A percentile compares a stretch with the other conserved stretches of the same genome.
phyloP scores from a whole-genome alignment of 1,139 yeast genomes.

The Debaryomyces psychrophilus region DNA sequence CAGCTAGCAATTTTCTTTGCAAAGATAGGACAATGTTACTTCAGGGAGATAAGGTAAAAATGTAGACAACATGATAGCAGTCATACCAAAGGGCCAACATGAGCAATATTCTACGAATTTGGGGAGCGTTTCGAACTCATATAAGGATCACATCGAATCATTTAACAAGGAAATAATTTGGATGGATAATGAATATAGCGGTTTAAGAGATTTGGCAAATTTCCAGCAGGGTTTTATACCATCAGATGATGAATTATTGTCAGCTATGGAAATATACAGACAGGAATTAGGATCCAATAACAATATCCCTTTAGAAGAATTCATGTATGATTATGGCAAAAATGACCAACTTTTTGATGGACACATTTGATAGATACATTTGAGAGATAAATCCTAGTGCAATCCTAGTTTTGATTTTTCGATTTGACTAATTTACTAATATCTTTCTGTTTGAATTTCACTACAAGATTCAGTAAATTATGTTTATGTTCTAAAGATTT shows the following conservation, averaged over 20 bases:
- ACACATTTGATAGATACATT: too few species aligned
- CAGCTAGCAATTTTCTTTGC: conserved; percentile 14
- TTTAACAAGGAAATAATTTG: conserved; percentile 5
- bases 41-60: conserved; percentile 18
- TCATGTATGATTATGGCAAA: conserved; percentile 5
- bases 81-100: conserved; percentile 2
- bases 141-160: not conserved
- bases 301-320: not conserved
- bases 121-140: not conserved
- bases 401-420: too few species aligned
- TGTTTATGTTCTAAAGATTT: too few species aligned
- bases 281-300: not conserved
- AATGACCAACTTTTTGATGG: conserved; percentile 8
- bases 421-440: too few species aligned
- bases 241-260: conserved; percentile 3
- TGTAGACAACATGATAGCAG: conserved; percentile 16
- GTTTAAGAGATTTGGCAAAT: conserved; percentile 2
- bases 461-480: too few species aligned
- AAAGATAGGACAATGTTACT: conserved; percentile 14
- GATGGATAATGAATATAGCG: conserved; percentile 2
- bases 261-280: not conserved
- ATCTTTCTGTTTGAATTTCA: too few species aligned
- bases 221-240: conserved; percentile 7
- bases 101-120: not conserved
- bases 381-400: too few species aligned